A percentile compares a stretch with the other conserved stretches of the same genome.
Evolutionary conservation across 306 rosid species (phyloP).

Genomic region (Pyrus betulifolia): DNA sequence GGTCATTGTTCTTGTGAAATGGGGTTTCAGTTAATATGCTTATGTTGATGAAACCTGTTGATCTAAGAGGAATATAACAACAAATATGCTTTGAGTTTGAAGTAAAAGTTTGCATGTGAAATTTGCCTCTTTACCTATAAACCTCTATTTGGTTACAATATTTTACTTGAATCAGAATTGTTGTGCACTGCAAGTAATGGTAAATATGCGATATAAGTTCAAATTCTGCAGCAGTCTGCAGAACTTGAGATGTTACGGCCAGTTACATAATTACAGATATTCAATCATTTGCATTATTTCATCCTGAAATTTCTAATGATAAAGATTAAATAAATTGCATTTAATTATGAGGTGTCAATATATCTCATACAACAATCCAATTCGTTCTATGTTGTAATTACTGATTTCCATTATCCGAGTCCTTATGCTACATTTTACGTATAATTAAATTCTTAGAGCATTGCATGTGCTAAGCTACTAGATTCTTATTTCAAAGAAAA

Average conservation of each 20-base stretch:
- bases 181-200: not conserved
- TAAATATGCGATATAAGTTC: not conserved
- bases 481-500: not conserved
- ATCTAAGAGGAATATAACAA: not conserved
- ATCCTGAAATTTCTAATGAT: not conserved
- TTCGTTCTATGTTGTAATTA: not conserved
- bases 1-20: too few relatives aligned
- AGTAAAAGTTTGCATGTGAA: too few relatives aligned
- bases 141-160: not conserved
- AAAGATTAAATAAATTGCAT: not conserved
- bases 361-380: not conserved
- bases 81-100: not conserved
- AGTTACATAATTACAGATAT: too few relatives aligned
- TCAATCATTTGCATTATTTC: not conserved
- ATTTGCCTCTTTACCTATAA: not conserved
- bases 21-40: not conserved
- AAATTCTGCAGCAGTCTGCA: not conserved
- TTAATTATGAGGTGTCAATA: not conserved
- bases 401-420: not conserved
- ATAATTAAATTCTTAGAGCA: not conserved
- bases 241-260: not conserved
- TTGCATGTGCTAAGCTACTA: not conserved
- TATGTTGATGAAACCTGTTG: not conserved
- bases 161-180: not conserved
- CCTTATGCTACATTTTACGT: not conserved